phyloP scores from a whole-genome alignment of 2,329 filamentous ascomycete species.

The Trichoderma breve region DNA sequence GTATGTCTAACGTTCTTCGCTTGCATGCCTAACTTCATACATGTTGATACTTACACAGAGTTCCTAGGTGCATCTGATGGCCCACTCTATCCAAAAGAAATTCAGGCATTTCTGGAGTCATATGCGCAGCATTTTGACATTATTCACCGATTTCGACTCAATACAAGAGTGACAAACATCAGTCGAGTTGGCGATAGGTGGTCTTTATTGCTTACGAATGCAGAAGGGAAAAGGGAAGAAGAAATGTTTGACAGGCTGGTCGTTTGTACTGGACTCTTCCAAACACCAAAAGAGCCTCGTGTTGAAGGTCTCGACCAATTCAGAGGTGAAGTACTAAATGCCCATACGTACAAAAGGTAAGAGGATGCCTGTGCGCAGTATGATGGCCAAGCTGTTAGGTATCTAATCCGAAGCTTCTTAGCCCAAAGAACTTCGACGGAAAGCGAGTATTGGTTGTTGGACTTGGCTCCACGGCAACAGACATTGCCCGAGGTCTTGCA shows the following conservation, averaged over 20 bases:
- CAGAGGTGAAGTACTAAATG: neutral
- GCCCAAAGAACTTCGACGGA: constrained; percentile 24
- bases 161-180: neutral
- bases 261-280: neutral
- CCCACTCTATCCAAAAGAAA: neutral
- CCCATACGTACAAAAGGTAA: constrained; percentile 3
- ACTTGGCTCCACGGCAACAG: constrained; percentile 40
- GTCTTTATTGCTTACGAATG: neutral
- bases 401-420: neutral
- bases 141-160: neutral
- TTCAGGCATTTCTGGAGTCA: neutral
- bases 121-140: neutral
- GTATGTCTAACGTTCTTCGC: neutral
- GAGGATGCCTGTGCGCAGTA: neutral
- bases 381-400: no score
- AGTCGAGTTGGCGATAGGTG: neutral
- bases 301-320: constrained; percentile 2
- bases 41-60: neutral
- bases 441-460: constrained; percentile 46
- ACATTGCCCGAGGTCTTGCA: constrained; percentile 33
- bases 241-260: neutral
- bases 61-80: neutral
- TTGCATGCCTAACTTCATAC: neutral
- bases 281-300: neutral
- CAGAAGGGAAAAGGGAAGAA: neutral